Base-by-base conservation (phyloP, 2,329 filamentous ascomycete genomes). In the Metarhizium rileyi region DNA sequence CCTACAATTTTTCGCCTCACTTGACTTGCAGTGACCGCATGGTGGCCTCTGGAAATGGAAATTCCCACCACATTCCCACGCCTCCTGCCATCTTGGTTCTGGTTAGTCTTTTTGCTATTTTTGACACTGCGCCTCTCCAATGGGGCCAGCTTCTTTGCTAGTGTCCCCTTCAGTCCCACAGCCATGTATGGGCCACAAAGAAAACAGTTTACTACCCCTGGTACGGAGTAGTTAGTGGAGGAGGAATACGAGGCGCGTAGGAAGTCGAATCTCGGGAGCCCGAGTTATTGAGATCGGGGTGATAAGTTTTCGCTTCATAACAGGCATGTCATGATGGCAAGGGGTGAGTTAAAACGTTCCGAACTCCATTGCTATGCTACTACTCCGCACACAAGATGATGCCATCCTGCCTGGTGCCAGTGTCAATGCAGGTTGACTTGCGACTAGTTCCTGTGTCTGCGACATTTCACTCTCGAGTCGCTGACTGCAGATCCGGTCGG, bases 21-120 rank as follows among this genome's bases (percentile, higher is more conserved):
- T n/a, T n/a, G n/a, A n/a, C n/a, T n/a, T n/a, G n/a, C n/a, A n/a
- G n/a, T n/a, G n/a, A n/a, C n/a, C n/a, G n/a, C n/a, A n/a, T n/a
- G n/a, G n/a, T n/a, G n/a, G n/a, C n/a, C n/a, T n/a, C n/a, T n/a
- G n/a, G n/a, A n/a, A n/a, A n/a, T n/a, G n/a, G n/a, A n/a, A n/a
- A n/a, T n/a, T n/a, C n/a, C n/a, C n/a, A n/a, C n/a, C n/a, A n/a
- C n/a, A n/a, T n/a, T n/a, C n/a, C n/a, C n/a, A n/a, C n/a, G n/a
- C n/a, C n/a, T n/a, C n/a, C n/a, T n/a, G n/a, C n/a, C n/a, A n/a
- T n/a, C n/a, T n/a, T n/a, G n/a, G n/a, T n/a, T n/a, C n/a, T n/a
- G n/a, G n/a, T n/a, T n/a, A n/a, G n/a, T n/a, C n/a, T 12, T 4
- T 30, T 30, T 48, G 46, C 49, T 48, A 51, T 51, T 51, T 42